Evolutionary conservation across 257 asterid genomes (phyloP), one percentile per base, ranked within the genome.

Genomic region (Verbascum thapsus): DNA sequence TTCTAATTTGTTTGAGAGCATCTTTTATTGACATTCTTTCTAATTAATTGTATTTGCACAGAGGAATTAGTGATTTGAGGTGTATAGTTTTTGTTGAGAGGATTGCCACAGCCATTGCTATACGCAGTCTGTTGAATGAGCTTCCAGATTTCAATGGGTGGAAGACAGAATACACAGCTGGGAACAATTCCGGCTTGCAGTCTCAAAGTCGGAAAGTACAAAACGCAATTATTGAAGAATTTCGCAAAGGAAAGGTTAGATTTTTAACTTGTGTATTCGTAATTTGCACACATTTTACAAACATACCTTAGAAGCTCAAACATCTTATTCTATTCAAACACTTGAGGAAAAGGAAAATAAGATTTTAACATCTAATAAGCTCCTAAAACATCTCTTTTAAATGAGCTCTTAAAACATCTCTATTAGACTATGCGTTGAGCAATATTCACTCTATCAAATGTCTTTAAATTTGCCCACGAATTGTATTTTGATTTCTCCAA

Each of bases 51-150:
- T 68, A 4, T 3, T 71, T 45, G 47, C 18, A 37, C 81, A 91
- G 98, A 68, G 76, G 80, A 44, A 26, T 76, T n/a, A 84, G 68
- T 71, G 88, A 86, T 51, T 71, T 91, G 80, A 83, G 98, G 61
- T 91, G 98, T 65, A 83, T 91, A 35, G 78, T 91, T 41, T 91
- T 88, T 73, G 98, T 88, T 8, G 81, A 91, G 72, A 82, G 96
- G 81, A 74, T 91, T 64, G 68, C 86, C 26, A 80, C 95, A 1
- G 96, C 98, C 4, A 71, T 86, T 49, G 96, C 77, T 61, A 83
- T 88, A 56, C 71, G 75, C 41, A 58, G 56, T 61, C 70, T 88
- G 55, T 58, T 91, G 71, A 87, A 80, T 61, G 97, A 88, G 80
- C 90, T 88, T 63, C 80, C 63, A 5, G 64, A 53, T n/a, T 7